Base-by-base conservation (phyloP, 129 eudicot genomes). In the Smallanthus sonchifolius region DNA sequence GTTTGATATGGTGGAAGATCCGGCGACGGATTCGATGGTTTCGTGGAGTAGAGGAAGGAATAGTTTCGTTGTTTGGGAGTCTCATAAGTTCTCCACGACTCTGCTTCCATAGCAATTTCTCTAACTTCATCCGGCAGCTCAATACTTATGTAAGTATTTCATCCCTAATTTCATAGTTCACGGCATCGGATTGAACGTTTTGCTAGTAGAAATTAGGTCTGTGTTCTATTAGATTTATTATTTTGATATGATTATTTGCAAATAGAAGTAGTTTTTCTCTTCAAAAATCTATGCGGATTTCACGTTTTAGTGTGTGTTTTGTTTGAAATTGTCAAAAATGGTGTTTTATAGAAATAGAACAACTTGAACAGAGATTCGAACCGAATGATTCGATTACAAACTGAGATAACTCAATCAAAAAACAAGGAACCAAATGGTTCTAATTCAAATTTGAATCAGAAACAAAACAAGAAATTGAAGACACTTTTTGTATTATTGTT, bases 101-200 rank as follows among this genome's bases (percentile, higher is more conserved):
- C 68, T 93, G 80, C 92, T 93, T 54, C 91, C 98, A 92, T 72
- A 73, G 83, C 52, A 93, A 93, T 67, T 93, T 93, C 74, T 93
- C 98, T 11, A 93, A 95, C 87, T 93, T 93, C 75, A 64, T 93
- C 49, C 88, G 98, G 13, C 96, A 93, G 92, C 94, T 93, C 52
- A 93, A 93, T 56, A 93, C 98, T n/a, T 90, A 93, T 84, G 98
- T 93, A 87, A 93, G 98, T 90, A 1, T 34, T 7, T 5, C 44
- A 4, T 79, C 37, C 49, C 2, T 11, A 24, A 24, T 24, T 24
- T 24, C 30, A 24, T 1, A 24, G 30, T n/a, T n/a, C n/a, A n/a
- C n/a, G n/a, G n/a, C n/a, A n/a, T n/a, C n/a, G n/a, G n/a, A n/a
- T n/a, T n/a, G n/a, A n/a, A n/a, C n/a, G n/a, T n/a, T n/a, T n/a